Percentiles rank a stretch among this genome's conserved stretches.
Evolutionary conservation across 352 stramenopile genomes (phyloP).

Genomic region (Globisporangium ultimum): DNA sequence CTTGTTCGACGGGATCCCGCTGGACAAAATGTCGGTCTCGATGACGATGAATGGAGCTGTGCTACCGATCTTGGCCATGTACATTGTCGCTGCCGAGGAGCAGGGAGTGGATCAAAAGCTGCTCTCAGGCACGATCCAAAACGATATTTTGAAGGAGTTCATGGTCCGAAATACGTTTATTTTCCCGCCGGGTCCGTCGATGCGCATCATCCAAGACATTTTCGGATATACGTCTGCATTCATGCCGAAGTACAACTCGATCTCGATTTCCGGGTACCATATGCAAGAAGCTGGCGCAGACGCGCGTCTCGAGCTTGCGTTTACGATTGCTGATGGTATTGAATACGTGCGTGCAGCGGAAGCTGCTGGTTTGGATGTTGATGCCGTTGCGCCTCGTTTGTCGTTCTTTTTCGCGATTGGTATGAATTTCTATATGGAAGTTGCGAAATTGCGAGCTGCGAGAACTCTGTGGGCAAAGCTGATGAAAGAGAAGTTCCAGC

Average conservation of each 20-base stretch:
- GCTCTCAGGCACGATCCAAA: conserved; percentile 87
- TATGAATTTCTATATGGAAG: conserved; percentile 98
- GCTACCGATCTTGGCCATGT: conserved; percentile 95
- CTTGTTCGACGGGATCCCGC: conserved; percentile 95
- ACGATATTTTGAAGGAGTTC: conserved; percentile 98
- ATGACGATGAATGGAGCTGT: conserved; percentile 99
- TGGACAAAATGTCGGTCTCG: conserved; percentile 95
- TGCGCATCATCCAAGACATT: conserved; percentile 96
- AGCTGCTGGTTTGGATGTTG: conserved; percentile 91
- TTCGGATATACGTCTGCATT: conserved; percentile 95
- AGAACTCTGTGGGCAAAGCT: conserved; percentile 93
- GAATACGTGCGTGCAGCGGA: conserved; percentile 94
- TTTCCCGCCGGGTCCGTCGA: conserved; percentile 93
- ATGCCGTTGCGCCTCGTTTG: conserved; percentile 91
- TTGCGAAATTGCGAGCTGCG: conserved; percentile 94
- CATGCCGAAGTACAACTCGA: conserved; percentile 98
- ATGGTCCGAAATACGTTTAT: conserved; percentile 99
- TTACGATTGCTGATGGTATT: conserved; percentile 97
- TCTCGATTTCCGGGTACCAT: conserved; percentile 97
- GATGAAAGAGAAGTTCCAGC: conserved; percentile 91
- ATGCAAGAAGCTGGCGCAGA: conserved; percentile 97
- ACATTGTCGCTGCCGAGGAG: conserved; percentile 95
- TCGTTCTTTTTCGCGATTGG: conserved; percentile 98
- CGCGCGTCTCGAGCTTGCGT: conserved; percentile 93
- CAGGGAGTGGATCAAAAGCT: conserved; percentile 88